phyloP scores from a whole-genome alignment of 2,329 filamentous ascomycete species.

The Whalleya microplaca region DNA sequence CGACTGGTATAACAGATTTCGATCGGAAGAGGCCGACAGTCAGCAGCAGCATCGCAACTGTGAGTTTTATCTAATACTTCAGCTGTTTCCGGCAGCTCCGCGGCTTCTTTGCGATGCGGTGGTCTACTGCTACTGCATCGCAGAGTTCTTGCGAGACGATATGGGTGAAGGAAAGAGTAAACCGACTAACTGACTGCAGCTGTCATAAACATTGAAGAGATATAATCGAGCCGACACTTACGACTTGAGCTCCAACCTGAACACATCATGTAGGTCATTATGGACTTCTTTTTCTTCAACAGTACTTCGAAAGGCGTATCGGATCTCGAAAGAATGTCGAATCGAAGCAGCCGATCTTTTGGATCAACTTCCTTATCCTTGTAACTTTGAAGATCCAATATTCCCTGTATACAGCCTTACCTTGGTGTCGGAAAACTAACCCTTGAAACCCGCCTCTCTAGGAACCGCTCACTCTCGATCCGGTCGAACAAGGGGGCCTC shows the following conservation, averaged over 20 bases:
- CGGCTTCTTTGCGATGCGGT: background rate
- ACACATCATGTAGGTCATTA: slow-evolving; percentile 34
- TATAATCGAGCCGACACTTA: background rate
- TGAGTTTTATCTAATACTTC: too few species aligned
- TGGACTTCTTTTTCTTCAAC: slow-evolving; percentile 35
- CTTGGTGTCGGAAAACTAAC: too few species aligned
- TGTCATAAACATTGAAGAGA: slow-evolving; percentile 5
- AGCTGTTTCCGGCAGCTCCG: too few species aligned
- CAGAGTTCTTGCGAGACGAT: background rate
- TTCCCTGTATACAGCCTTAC: too few species aligned
- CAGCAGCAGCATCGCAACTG: too few species aligned
- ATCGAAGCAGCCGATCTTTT: slow-evolving; percentile 21
- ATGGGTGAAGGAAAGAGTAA: slow-evolving; percentile 3
- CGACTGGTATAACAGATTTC: background rate
- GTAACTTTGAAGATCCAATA: slow-evolving; percentile 7
- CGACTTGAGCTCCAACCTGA: slow-evolving; percentile 3
- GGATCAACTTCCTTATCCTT: slow-evolving; percentile 32
- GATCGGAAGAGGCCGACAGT: background rate
- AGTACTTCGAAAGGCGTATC: slow-evolving; percentile 32
- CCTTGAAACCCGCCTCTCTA: slow-evolving; percentile 1
- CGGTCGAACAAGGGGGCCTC: slow-evolving; percentile 43
- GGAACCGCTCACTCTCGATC: slow-evolving; percentile 38
- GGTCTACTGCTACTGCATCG: background rate
- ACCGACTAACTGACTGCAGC: slow-evolving; percentile 10
- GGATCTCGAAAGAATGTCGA: slow-evolving; percentile 31